phyloP scores from a whole-genome alignment of 1,284 basidiomycete species.

The Mrakiaceae sp. region DNA sequence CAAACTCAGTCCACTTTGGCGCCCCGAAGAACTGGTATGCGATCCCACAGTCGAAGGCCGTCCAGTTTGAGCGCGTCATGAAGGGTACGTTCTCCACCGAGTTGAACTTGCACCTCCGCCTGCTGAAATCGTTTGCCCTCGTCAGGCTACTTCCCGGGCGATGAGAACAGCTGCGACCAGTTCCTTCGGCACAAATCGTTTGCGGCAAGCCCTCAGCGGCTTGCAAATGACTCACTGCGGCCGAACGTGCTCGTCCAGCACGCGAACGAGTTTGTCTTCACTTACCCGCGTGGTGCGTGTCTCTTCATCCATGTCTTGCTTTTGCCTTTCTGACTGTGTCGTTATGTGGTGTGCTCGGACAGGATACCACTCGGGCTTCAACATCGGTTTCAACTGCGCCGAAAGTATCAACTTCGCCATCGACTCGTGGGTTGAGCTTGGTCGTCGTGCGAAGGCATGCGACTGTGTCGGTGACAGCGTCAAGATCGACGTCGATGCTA shows the following conservation, averaged over 20 bases:
- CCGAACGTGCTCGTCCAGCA: constrained; percentile 86
- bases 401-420: constrained; percentile 97
- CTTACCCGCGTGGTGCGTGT: constrained; percentile 53
- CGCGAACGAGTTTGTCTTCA: constrained; percentile 87
- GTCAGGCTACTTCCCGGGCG: constrained; percentile 73
- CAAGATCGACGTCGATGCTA: constrained; percentile 76
- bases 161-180: constrained; percentile 72
- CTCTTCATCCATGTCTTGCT: too few relatives aligned
- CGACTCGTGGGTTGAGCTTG: constrained; percentile 86
- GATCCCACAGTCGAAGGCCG: constrained; percentile 72
- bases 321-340: background rate
- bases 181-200: constrained; percentile 97
- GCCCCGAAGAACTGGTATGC: constrained; percentile 96
- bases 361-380: constrained; percentile 95
- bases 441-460: constrained; percentile 68
- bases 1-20: constrained; percentile 65
- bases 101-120: background rate
- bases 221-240: constrained; percentile 67
- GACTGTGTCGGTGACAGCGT: constrained; percentile 77
- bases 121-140: background rate
- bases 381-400: constrained; percentile 93
- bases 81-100: constrained; percentile 43
- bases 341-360: background rate
- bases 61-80: constrained; percentile 68
- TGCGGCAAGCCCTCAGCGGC: constrained; percentile 74